These are phyloP conservation scores for Pezicula neosporulosa DNA, from an alignment of 2,329 filamentous ascomycete genomes.

Conservation along the genomic window DNA sequence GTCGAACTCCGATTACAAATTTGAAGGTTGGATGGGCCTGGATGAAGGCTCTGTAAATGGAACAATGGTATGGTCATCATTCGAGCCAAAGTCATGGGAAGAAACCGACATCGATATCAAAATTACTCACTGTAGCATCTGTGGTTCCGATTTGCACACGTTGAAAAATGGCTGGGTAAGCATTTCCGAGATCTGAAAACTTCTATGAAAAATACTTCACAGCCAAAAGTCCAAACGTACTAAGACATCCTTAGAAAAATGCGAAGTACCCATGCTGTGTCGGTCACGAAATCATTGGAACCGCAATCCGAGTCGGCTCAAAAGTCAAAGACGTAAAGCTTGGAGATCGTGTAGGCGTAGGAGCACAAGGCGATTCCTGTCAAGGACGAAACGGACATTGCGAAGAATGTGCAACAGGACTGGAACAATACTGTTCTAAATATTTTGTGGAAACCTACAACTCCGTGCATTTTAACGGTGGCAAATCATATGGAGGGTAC, in stretches of 20 bases:
- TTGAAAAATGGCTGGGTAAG: constrained; percentile 55
- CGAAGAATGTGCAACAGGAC: too few species aligned
- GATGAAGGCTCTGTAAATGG: too few species aligned
- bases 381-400: too few species aligned
- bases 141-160: constrained; percentile 69
- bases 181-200: too few species aligned
- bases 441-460: too few species aligned
- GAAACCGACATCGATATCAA: constrained; percentile 86
- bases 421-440: too few species aligned
- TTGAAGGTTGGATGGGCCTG: too few species aligned
- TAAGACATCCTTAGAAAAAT: too few species aligned
- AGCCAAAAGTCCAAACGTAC: too few species aligned
- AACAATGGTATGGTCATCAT: too few species aligned
- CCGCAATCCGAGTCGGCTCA: constrained; percentile 62
- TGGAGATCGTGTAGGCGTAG: constrained; percentile 52
- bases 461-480: too few species aligned
- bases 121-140: constrained; percentile 77
- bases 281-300: constrained; percentile 64
- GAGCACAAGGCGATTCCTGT: constrained; percentile 48
- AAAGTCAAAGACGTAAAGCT: constrained; percentile 56
- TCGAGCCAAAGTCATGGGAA: constrained; percentile 74
- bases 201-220: constrained; percentile 35
- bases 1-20: too few species aligned
- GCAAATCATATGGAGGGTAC: constrained; percentile 19
- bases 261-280: constrained; percentile 39